These are phyloP conservation scores for Endogone sp. DNA, from an alignment of 192 early-diverging fungal species.

Conservation along the genomic window DNA sequence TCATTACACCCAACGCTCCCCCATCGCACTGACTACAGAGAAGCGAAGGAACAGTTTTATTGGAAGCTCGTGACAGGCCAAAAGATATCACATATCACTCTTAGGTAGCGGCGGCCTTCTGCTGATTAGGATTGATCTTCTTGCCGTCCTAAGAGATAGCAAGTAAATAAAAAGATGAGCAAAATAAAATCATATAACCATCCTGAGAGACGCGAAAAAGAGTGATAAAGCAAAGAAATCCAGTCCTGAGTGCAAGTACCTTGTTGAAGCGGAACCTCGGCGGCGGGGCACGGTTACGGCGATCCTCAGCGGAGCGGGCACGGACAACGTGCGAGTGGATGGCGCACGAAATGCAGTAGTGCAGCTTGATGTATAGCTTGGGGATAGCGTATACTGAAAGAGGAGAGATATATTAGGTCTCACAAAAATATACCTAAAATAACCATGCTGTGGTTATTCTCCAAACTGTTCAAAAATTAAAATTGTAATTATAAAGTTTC, in stretches of 20 bases:
- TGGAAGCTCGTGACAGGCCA: too few relatives aligned
- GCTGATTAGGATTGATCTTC: conserved; percentile 15
- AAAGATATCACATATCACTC: too few relatives aligned
- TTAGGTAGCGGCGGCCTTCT: too few relatives aligned
- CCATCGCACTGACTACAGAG: too few relatives aligned
- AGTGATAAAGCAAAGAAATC: neutral
- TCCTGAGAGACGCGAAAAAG: neutral
- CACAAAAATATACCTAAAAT: conserved; percentile 10
- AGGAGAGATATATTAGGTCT: too few relatives aligned
- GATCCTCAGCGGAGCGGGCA: conserved; percentile 85
- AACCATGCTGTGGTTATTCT: neutral
- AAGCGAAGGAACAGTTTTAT: too few relatives aligned
- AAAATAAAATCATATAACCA: neutral
- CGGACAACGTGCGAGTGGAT: conserved; percentile 95
- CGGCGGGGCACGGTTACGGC: conserved; percentile 93
- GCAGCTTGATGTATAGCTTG: conserved; percentile 98
- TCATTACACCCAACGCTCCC: too few relatives aligned
- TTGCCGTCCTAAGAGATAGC: conserved; percentile 4
- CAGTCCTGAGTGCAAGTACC: conserved; percentile 19
- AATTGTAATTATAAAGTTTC: too few relatives aligned
- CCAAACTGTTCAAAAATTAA: neutral
- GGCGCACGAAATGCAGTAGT: conserved; percentile 97
- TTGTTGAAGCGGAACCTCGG: conserved; percentile 88
- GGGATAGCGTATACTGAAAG: conserved; percentile 91
- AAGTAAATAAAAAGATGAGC: too few relatives aligned